Conservation (phyloP, 108 stramenopile genomes). For the Craspedostauros australis region DNA sequence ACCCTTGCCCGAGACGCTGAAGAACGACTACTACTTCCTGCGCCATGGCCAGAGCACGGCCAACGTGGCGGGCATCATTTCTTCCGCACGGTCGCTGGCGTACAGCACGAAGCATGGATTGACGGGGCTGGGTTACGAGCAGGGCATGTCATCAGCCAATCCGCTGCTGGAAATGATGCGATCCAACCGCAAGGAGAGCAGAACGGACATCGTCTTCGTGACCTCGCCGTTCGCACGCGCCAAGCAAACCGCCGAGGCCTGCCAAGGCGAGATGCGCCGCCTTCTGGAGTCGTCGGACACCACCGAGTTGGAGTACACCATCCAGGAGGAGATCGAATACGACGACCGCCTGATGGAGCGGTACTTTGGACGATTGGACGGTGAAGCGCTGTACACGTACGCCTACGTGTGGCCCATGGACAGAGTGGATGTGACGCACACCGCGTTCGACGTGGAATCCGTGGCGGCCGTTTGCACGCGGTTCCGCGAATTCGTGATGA, state of each 20-base stretch:
- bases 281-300: conserved; percentile 4
- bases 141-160: conserved; percentile 50
- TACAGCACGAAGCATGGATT: conserved; percentile 63
- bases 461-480: conserved; percentile 78
- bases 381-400: conserved; percentile 58
- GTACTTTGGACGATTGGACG: conserved; percentile 75
- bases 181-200: conserved; percentile 8
- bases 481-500: conserved; percentile 43
- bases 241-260: conserved; percentile 62
- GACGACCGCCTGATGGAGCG: conserved; percentile 75
- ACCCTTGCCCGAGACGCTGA: conserved; percentile 39
- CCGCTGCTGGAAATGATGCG: conserved; percentile 29
- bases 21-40: conserved; percentile 67
- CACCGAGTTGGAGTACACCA: conserved; percentile 15
- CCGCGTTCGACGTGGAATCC: conserved; percentile 72
- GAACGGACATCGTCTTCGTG: conserved; percentile 48
- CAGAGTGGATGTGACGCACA: conserved; percentile 58
- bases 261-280: conserved; percentile 17
- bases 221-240: conserved; percentile 82
- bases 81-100: conserved; percentile 64
- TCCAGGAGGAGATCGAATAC: conserved; percentile 33
- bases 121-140: conserved; percentile 59
- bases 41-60: conserved; percentile 75
- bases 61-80: conserved; percentile 76
- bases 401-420: conserved; percentile 79